A percentile compares a stretch with the other conserved stretches of the same genome.
Evolutionary conservation across 768 basidiomycete genomes (phyloP).

Genomic region (Lentinula sp.): DNA sequence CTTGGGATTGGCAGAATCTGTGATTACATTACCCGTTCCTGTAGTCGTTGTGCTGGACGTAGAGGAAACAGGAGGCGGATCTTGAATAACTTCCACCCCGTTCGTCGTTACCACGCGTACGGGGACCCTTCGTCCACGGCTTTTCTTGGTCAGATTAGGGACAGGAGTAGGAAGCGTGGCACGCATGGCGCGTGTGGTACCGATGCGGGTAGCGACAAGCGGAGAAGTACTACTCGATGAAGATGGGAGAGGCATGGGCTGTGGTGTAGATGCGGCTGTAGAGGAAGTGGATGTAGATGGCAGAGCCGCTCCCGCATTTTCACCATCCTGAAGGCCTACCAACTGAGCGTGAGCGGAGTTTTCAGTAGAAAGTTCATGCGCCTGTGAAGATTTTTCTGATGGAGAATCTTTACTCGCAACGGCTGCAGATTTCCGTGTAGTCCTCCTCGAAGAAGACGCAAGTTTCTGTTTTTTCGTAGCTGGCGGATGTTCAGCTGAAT

Average conservation of each 20-base stretch:
- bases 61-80: constrained; percentile 1
- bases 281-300: not conserved
- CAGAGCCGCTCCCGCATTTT: not conserved
- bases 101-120: constrained; percentile 6
- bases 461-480: constrained; percentile 1
- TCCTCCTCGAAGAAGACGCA: not conserved
- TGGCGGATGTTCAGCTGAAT: not conserved
- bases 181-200: constrained; percentile 3
- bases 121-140: constrained; percentile 55
- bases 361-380: not conserved
- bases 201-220: constrained; percentile 2
- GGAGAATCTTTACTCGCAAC: not conserved
- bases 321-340: not conserved
- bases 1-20: constrained; percentile 10
- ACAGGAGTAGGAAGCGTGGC: constrained; percentile 39
- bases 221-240: not conserved
- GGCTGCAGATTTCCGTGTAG: not conserved
- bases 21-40: not conserved
- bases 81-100: constrained; percentile 4
- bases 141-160: constrained; percentile 59
- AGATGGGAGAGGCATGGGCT: not conserved
- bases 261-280: not conserved
- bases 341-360: too few species aligned
- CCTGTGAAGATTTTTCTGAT: not conserved
- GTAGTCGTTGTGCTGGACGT: constrained; percentile 1